Conservation (phyloP, 768 basidiomycete species). For the Crepidotus variabilis region DNA sequence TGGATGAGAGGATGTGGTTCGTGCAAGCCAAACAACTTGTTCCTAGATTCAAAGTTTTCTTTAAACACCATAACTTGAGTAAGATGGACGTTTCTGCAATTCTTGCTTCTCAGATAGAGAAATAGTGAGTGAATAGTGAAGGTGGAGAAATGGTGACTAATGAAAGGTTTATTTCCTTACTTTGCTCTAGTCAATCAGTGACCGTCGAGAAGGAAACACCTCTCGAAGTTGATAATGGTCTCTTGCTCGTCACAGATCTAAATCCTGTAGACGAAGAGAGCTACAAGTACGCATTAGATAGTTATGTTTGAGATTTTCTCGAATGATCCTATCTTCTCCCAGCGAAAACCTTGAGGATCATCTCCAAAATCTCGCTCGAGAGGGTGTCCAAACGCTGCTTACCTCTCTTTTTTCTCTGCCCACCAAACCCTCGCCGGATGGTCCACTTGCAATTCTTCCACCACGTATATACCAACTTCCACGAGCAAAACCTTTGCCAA, state of each 20-base stretch:
- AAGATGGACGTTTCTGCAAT: conserved; percentile 81
- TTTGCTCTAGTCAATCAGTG: conserved; percentile 51
- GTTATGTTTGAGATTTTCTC: not conserved
- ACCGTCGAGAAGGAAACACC: conserved; percentile 76
- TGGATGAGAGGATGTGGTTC: no score
- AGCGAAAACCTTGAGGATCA: conserved; percentile 81
- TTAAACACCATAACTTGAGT: not conserved
- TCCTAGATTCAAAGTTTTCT: conserved; percentile 11
- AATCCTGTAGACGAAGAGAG: conserved; percentile 82
- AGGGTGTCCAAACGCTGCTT: conserved; percentile 80
- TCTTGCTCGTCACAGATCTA: conserved; percentile 81
- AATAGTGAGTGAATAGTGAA: conserved; percentile 47
- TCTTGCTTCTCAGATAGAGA: conserved; percentile 67
- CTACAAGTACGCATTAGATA: conserved; percentile 60
- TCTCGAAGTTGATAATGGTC: conserved; percentile 77
- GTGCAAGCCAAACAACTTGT: conserved; percentile 17
- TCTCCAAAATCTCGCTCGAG: conserved; percentile 73
- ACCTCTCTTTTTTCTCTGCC: conserved; percentile 81
- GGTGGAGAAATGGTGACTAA: not conserved
- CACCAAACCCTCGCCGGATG: conserved; percentile 67
- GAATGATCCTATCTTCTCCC: conserved; percentile 4
- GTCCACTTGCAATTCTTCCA: conserved; percentile 82
- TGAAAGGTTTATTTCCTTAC: not conserved
- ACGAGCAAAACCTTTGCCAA: conserved; percentile 88
- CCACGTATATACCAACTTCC: conserved; percentile 75